These are phyloP conservation scores for Calonectria ilicicola DNA, from an alignment of 2,329 filamentous ascomycete genomes.

Conservation along the genomic window DNA sequence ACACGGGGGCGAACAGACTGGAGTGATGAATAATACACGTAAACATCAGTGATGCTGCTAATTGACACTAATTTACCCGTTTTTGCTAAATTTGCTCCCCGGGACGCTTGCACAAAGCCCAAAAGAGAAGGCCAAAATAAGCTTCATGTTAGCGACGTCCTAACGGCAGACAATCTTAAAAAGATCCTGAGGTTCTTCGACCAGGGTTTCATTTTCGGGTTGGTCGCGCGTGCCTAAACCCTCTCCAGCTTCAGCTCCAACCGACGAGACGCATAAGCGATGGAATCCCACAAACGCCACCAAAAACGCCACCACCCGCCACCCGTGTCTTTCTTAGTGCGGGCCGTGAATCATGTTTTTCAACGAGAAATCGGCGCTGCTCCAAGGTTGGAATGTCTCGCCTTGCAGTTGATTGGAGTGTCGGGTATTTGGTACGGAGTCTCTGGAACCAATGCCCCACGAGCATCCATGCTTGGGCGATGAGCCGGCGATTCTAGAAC, in stretches of 20 bases:
- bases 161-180: background rate
- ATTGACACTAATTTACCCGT: background rate
- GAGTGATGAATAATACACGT: background rate
- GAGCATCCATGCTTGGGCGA: background rate
- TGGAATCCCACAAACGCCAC: background rate
- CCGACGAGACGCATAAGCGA: constrained; percentile 9
- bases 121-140: background rate
- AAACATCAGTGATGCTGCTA: background rate
- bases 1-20: background rate
- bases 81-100: background rate
- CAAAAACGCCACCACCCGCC: background rate
- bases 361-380: background rate
- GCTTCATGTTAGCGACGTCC: background rate
- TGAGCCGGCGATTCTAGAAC: background rate
- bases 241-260: background rate
- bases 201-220: background rate
- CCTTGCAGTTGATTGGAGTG: background rate
- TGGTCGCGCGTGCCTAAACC: background rate
- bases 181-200: background rate
- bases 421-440: background rate
- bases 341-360: background rate
- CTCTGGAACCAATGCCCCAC: background rate
- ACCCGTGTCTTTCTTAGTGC: background rate
- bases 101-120: background rate
- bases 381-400: background rate